phyloP scores from a whole-genome alignment of 2,329 filamentous ascomycete genomes.

The Coleophoma crateriformis region DNA sequence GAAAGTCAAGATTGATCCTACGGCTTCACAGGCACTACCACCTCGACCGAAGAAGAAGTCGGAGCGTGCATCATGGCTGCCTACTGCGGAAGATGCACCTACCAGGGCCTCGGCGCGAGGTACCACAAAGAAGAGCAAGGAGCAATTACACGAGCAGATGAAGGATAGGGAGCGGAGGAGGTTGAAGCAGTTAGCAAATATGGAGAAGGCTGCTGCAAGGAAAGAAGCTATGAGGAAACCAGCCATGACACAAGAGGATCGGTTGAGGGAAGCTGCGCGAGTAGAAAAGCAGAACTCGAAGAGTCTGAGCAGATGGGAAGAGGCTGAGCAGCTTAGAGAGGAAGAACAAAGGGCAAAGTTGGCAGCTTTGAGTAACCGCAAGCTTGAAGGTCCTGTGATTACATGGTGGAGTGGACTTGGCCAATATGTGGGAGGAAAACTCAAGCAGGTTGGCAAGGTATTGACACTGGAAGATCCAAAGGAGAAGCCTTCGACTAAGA shows the following conservation, averaged over 20 bases:
- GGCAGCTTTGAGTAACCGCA: constrained; percentile 81
- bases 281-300: constrained; percentile 85
- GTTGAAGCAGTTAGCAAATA: constrained; percentile 62
- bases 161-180: constrained; percentile 66
- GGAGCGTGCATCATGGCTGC: constrained; percentile 65
- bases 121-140: constrained; percentile 56
- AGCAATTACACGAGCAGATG: constrained; percentile 61
- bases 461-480: constrained; percentile 53
- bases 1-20: constrained; percentile 66
- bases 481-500: constrained; percentile 38
- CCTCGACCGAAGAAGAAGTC: constrained; percentile 60
- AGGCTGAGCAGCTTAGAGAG: constrained; percentile 82
- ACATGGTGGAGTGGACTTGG: constrained; percentile 92
- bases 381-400: constrained; percentile 82
- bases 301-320: constrained; percentile 90
- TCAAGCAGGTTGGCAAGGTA: constrained; percentile 64
- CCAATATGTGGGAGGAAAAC: constrained; percentile 70
- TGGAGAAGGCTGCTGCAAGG: constrained; percentile 55
- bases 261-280: constrained; percentile 73
- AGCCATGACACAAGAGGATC: constrained; percentile 82
- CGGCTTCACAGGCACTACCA: constrained; percentile 29
- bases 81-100: constrained; percentile 55
- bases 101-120: constrained; percentile 55
- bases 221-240: constrained; percentile 69
- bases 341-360: constrained; percentile 78